Evolutionary conservation across 2,329 filamentous ascomycete species (phyloP), one percentile per base, ranked within the genome.

Genomic region (Neopestalotiopsis sp.): DNA sequence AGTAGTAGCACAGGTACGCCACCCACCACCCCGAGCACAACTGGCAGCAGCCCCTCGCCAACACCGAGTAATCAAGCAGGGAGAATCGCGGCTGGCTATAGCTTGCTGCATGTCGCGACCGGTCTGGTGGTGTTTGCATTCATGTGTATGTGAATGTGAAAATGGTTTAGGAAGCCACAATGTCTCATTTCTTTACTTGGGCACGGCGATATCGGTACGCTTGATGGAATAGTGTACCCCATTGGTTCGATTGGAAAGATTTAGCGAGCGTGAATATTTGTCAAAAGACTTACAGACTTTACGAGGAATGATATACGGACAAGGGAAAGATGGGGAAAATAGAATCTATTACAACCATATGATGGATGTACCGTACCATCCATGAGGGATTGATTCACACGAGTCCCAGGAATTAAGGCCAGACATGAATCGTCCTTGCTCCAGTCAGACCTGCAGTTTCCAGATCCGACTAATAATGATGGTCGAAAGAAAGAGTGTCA

Each of bases 1-100:
- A 12, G 20, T 10, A 66, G 49, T 57, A 56, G 42, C 63, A 66
- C 49, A 58, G 49, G 63, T 64, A 64, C 61, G 61, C 61, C 61
- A 38, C 61, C 61, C 12, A 49, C 61, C 61, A 28, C 34, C 34
- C 34, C 38, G 20, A 64, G 38, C 40, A 38, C n/a, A 34, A 64
- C 61, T 24, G 12, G 38, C 38, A 14, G 38, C 38, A 64, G 38
- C 28, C 61, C 61, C 5, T 49, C 61, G 40, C 61, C 61, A 53
- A 64, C 61, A 10, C 61, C 61, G 20, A 49, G 38, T 64, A 64
- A 64, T 24, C 28, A 28, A 53, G 20, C 61, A 64, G 61, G 61
- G 34, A 62, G 34, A 20, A 28, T 28, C 24, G 13, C 34, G 10
- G 13, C 59, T 7, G 40, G 59, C 30, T 62, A n/a, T 20, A n/a